Evolutionary conservation across 345 rosid species (phyloP).

Genomic region (Euphorbia peplus): DNA sequence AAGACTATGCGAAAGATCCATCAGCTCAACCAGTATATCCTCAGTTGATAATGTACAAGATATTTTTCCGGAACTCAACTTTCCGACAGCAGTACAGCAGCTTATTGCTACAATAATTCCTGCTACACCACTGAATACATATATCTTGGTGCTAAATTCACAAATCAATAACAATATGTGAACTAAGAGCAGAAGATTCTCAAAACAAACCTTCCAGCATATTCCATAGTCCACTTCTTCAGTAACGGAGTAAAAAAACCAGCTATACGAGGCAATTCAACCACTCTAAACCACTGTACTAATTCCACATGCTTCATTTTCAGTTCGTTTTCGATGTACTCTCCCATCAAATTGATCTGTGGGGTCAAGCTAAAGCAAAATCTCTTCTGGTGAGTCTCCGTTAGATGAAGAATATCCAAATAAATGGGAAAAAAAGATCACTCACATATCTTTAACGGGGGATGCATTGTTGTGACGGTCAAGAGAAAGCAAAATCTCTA

Average conservation of each 20-base stretch:
- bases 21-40: conserved; percentile 44
- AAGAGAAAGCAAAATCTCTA: conserved; percentile 59
- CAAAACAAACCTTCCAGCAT: conserved; percentile 68
- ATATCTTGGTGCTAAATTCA: conserved; percentile 25
- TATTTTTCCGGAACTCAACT: conserved; percentile 42
- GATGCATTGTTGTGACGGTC: conserved; percentile 48
- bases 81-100: conserved; percentile 56
- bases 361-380: conserved; percentile 45
- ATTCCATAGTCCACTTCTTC: conserved; percentile 69
- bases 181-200: conserved; percentile 14
- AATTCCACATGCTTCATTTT: conserved; percentile 38
- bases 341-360: conserved; percentile 34
- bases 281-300: conserved; percentile 54
- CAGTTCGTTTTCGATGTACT: conserved; percentile 48
- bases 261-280: conserved; percentile 53
- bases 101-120: conserved; percentile 57
- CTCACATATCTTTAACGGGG: conserved; percentile 54
- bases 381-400: not conserved
- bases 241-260: conserved; percentile 56
- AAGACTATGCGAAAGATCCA: conserved; percentile 46
- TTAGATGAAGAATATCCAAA: not conserved
- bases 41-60: conserved; percentile 37
- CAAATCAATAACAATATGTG: not conserved
- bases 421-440: not conserved
- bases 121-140: conserved; percentile 66